Percentiles rank a stretch among this genome's conserved stretches.
Evolutionary conservation across 139 green algal genomes (phyloP).

Genomic region (Chlorella sp.): DNA sequence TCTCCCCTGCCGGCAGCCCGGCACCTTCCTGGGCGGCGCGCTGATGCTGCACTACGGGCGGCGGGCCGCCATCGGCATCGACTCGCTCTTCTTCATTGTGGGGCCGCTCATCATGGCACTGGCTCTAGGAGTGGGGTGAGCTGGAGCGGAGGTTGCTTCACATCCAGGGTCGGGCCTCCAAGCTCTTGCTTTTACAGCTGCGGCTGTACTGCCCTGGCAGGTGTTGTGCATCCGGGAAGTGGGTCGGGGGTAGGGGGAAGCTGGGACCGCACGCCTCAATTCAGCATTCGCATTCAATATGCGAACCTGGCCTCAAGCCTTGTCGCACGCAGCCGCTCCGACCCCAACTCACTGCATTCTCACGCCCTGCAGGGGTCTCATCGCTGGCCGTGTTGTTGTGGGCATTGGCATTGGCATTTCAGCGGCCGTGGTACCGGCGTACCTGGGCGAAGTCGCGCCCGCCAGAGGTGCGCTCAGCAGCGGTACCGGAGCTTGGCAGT

Average conservation of each 20-base stretch:
- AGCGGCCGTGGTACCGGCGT: slow-evolving; percentile 81
- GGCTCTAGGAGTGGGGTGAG: slow-evolving; percentile 51
- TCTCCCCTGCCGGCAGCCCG: not conserved
- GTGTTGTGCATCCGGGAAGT: too few species aligned
- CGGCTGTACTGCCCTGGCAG: too few species aligned
- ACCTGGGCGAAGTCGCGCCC: slow-evolving; percentile 86
- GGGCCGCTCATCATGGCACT: slow-evolving; percentile 81
- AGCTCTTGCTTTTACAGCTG: too few species aligned
- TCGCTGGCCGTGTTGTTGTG: slow-evolving; percentile 71
- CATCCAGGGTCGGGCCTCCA: too few species aligned
- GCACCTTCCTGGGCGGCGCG: slow-evolving; percentile 58
- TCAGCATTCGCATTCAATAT: too few species aligned
- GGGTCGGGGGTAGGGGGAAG: too few species aligned
- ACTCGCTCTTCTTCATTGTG: slow-evolving; percentile 66
- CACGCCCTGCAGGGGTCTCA: slow-evolving; percentile 52
- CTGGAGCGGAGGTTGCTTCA: too few species aligned
- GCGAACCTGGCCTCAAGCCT: not conserved
- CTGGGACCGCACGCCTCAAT: too few species aligned
- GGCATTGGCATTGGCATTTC: slow-evolving; percentile 83
- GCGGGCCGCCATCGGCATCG: slow-evolving; percentile 64
- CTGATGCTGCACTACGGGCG: slow-evolving; percentile 82
- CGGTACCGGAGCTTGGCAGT: not conserved
- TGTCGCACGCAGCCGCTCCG: not conserved
- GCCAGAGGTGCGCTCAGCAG: slow-evolving; percentile 12
- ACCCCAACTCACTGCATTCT: not conserved